These are phyloP conservation scores for Neoboletus brunneissimus DNA, from an alignment of 768 basidiomycete species.

Conservation along the genomic window DNA sequence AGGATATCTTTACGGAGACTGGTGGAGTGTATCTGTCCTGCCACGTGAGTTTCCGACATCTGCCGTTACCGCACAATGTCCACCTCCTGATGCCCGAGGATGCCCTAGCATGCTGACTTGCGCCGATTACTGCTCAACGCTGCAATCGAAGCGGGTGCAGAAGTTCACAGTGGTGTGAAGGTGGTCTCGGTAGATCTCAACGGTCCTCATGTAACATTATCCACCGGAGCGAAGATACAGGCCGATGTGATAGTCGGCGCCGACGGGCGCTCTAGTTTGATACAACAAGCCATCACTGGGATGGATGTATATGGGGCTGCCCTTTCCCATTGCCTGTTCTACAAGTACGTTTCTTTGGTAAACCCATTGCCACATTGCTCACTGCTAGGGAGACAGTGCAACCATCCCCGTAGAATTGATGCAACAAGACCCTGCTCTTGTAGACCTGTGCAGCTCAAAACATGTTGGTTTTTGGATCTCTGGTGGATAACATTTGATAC, in stretches of 20 bases:
- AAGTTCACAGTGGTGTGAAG: slow-evolving; percentile 40
- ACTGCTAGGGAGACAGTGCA: slow-evolving; percentile 29
- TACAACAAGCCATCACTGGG: slow-evolving; percentile 34
- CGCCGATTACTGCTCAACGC: slow-evolving; percentile 45
- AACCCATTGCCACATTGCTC: not conserved
- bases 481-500: not conserved
- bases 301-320: slow-evolving; percentile 28
- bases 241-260: slow-evolving; percentile 61
- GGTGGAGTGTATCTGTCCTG: slow-evolving; percentile 50
- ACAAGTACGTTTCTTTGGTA: slow-evolving; percentile 36
- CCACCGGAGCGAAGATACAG: slow-evolving; percentile 40
- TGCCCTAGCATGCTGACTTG: slow-evolving; percentile 49
- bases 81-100: not conserved
- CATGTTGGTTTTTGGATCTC: slow-evolving; percentile 11
- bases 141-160: slow-evolving; percentile 46
- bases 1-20: slow-evolving; percentile 45
- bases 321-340: slow-evolving; percentile 37
- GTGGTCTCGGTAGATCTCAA: slow-evolving; percentile 38
- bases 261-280: slow-evolving; percentile 50
- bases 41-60: slow-evolving; percentile 36
- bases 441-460: slow-evolving; percentile 25
- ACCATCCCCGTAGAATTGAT: slow-evolving; percentile 41
- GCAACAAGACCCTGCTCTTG: slow-evolving; percentile 39
- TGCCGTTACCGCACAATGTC: not conserved
- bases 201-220: slow-evolving; percentile 34